Conservation (phyloP, 331 rosid species). For the Telfairia occidentalis region DNA sequence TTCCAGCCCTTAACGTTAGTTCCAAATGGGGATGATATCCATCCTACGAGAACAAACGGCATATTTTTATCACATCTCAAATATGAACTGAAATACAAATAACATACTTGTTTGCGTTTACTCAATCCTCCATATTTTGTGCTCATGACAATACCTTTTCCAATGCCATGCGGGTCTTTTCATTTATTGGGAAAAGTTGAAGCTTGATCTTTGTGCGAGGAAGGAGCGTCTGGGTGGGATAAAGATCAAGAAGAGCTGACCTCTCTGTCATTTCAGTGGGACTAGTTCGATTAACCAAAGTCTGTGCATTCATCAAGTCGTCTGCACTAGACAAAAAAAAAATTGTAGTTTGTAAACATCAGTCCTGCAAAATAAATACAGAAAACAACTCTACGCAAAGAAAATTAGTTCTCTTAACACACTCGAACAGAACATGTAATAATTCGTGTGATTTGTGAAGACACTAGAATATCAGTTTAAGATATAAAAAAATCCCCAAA, state of each 20-base stretch:
- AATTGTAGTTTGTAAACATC: neutral
- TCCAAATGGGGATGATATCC: constrained; percentile 73
- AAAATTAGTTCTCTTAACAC: neutral
- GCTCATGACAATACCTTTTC: constrained; percentile 50
- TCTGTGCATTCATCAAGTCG: neutral
- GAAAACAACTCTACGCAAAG: neutral
- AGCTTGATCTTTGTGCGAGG: constrained; percentile 55
- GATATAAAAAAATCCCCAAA: neutral
- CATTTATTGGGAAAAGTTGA: constrained; percentile 72
- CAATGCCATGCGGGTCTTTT: constrained; percentile 42
- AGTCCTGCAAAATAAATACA: neutral
- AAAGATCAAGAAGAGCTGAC: constrained; percentile 15
- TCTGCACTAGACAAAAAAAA: constrained; percentile 1
- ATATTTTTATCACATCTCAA: neutral
- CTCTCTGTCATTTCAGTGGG: constrained; percentile 13
- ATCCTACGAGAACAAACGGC: constrained; percentile 27
- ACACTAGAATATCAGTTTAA: neutral
- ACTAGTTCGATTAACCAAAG: constrained; percentile 2
- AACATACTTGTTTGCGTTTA: constrained; percentile 8
- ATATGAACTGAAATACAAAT: constrained; percentile 13
- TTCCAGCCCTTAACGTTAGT: constrained; percentile 53
- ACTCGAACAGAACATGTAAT: neutral
- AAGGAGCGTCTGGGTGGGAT: constrained; percentile 24
- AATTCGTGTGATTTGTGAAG: neutral
- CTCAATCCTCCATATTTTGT: constrained; percentile 16